Conservation (phyloP, 1,284 basidiomycete genomes). For the Ganoderma sp. region DNA sequence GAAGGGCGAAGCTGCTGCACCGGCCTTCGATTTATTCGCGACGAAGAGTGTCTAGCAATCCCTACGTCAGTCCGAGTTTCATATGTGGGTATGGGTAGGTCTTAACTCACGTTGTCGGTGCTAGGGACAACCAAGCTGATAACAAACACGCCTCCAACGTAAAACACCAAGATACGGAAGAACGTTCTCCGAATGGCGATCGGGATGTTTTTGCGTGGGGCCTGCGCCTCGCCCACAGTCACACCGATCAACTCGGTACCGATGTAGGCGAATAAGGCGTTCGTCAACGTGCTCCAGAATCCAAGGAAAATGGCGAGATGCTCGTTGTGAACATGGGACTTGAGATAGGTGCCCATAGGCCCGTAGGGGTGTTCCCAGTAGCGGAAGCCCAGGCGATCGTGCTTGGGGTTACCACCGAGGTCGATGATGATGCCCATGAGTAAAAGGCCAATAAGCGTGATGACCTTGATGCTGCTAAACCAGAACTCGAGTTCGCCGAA, state of each 20-base stretch:
- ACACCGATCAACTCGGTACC: slow-evolving; percentile 62
- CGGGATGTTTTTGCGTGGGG: slow-evolving; percentile 65
- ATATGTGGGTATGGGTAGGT: background rate
- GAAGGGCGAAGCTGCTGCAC: slow-evolving; percentile 79
- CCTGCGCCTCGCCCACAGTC: slow-evolving; percentile 52
- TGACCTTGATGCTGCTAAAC: slow-evolving; percentile 47
- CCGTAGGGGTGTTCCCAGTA: slow-evolving; percentile 56
- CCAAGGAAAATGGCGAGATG: slow-evolving; percentile 60
- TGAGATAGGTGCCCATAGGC: slow-evolving; percentile 46
- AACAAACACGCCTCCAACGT: slow-evolving; percentile 71
- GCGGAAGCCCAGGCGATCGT: slow-evolving; percentile 59
- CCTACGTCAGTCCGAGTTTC: background rate
- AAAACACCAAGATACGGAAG: slow-evolving; percentile 73
- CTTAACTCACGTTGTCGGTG: slow-evolving; percentile 38
- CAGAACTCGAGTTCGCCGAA: slow-evolving; percentile 65
- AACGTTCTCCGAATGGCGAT: slow-evolving; percentile 60
- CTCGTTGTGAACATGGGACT: slow-evolving; percentile 52
- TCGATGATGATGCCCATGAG: slow-evolving; percentile 59
- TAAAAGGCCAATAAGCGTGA: slow-evolving; percentile 54
- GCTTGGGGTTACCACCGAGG: slow-evolving; percentile 61
- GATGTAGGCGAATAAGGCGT: slow-evolving; percentile 61
- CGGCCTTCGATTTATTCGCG: slow-evolving; percentile 63
- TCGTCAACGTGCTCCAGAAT: slow-evolving; percentile 60
- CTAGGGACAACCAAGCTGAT: slow-evolving; percentile 65
- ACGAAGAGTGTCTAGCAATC: slow-evolving; percentile 52